These are phyloP conservation scores for Rostrohypoxylon terebratum DNA, from an alignment of 495 filamentous ascomycete genomes.

Conservation along the genomic window DNA sequence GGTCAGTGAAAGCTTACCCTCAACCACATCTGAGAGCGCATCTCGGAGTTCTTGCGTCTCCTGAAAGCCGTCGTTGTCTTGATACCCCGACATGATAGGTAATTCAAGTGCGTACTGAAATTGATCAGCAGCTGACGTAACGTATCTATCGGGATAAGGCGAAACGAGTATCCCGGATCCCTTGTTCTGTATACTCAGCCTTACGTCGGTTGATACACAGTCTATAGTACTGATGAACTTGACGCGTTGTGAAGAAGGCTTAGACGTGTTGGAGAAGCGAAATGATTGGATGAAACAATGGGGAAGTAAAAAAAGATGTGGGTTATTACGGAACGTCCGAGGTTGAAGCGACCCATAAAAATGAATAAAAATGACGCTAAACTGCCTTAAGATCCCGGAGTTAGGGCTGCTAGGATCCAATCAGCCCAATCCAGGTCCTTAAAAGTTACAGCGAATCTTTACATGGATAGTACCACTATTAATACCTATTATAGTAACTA, in stretches of 20 bases:
- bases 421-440: background rate
- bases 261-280: conserved; percentile 22
- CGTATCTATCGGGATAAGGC: background rate
- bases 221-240: background rate
- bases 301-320: conserved; percentile 1
- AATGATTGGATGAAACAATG: conserved; percentile 25
- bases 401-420: background rate
- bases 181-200: conserved; percentile 15
- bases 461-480: too few relatives aligned
- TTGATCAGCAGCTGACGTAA: background rate
- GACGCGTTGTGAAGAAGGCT: conserved; percentile 30
- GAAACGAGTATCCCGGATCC: background rate
- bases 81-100: conserved; percentile 23
- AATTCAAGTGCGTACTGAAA: background rate
- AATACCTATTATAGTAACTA: too few relatives aligned
- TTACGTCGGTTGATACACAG: conserved; percentile 12
- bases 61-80: conserved; percentile 16
- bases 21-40: conserved; percentile 38
- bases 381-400: background rate
- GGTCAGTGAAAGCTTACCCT: conserved; percentile 36
- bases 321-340: background rate
- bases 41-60: conserved; percentile 31
- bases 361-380: conserved; percentile 7
- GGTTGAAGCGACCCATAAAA: background rate
- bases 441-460: conserved; percentile 1